Conservation (phyloP, 495 filamentous ascomycete genomes). For the Lepraria neglecta region DNA sequence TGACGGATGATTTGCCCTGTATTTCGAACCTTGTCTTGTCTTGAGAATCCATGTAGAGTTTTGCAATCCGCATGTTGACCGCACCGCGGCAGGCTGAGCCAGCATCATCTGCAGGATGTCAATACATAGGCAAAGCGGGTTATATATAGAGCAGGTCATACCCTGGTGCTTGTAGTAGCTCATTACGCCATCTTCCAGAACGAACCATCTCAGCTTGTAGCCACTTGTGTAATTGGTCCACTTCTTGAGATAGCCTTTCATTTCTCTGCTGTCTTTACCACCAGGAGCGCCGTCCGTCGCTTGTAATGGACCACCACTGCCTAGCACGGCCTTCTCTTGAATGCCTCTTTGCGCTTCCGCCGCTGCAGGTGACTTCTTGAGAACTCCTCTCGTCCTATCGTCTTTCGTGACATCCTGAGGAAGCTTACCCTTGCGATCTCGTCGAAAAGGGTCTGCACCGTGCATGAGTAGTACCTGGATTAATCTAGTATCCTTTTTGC, state of each 20-base stretch:
- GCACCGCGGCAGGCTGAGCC: slow-evolving; percentile 91
- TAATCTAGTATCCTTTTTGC: slow-evolving; percentile 72
- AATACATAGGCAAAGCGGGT: neutral
- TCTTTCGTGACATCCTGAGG: slow-evolving; percentile 98
- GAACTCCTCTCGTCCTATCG: slow-evolving; percentile 73
- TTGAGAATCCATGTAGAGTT: slow-evolving; percentile 87
- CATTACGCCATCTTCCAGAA: slow-evolving; percentile 91
- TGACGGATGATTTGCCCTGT: slow-evolving; percentile 95
- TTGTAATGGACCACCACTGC: slow-evolving; percentile 56
- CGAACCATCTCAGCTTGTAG: slow-evolving; percentile 96
- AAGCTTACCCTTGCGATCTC: slow-evolving; percentile 90
- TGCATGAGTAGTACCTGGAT: slow-evolving; percentile 87
- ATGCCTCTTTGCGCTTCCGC: slow-evolving; percentile 91
- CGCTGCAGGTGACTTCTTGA: slow-evolving; percentile 91
- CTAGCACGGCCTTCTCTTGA: slow-evolving; percentile 91
- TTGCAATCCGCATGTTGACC: slow-evolving; percentile 97
- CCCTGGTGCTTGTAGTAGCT: slow-evolving; percentile 99
- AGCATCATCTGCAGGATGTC: slow-evolving; percentile 60
- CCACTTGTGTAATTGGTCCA: slow-evolving; percentile 98
- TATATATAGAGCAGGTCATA: slow-evolving; percentile 29
- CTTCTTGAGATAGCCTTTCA: slow-evolving; percentile 98
- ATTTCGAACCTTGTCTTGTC: slow-evolving; percentile 98
- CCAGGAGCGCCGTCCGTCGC: slow-evolving; percentile 58
- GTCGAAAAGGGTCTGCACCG: slow-evolving; percentile 93
- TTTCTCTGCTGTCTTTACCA: slow-evolving; percentile 83